phyloP scores from a whole-genome alignment of 495 filamentous ascomycete species.

The Aspergillus bertholletiae region DNA sequence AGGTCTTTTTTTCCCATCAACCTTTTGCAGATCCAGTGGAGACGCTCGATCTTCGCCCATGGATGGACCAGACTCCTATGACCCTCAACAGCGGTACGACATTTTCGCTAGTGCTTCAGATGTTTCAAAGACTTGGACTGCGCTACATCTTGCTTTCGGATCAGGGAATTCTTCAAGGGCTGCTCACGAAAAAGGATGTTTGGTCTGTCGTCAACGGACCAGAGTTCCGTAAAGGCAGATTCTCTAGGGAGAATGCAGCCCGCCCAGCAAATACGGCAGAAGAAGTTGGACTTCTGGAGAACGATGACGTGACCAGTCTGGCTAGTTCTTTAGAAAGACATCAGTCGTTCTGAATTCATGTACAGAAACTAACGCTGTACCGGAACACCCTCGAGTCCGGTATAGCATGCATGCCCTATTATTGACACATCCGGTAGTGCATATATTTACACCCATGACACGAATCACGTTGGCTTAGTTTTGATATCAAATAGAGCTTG shows the following conservation, averaged over 20 bases:
- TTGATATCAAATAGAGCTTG: neutral
- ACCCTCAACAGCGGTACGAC: constrained; percentile 73
- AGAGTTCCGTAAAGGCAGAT: constrained; percentile 52
- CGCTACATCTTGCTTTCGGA: constrained; percentile 87
- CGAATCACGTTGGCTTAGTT: neutral
- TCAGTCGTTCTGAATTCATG: constrained; percentile 24
- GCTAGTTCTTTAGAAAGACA: constrained; percentile 34
- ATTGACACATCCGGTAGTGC: constrained; percentile 1
- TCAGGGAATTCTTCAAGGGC: constrained; percentile 73
- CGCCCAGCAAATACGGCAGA: constrained; percentile 42
- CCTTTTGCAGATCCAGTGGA: constrained; percentile 73
- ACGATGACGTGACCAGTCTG: constrained; percentile 38
- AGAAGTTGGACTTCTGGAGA: constrained; percentile 47
- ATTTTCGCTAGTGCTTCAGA: constrained; percentile 76
- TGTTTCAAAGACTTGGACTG: constrained; percentile 92
- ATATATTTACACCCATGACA: neutral
- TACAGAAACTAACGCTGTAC: neutral
- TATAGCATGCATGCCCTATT: neutral
- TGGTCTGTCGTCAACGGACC: constrained; percentile 87
- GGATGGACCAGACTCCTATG: constrained; percentile 98
- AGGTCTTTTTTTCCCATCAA: constrained; percentile 80
- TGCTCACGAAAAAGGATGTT: constrained; percentile 98
- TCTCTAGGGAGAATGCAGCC: constrained; percentile 30
- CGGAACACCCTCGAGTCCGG: neutral
- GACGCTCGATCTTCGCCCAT: constrained; percentile 83